Evolutionary conservation across 2,329 filamentous ascomycete genomes (phyloP).

Genomic region (Penicillium aurantiogriseum): DNA sequence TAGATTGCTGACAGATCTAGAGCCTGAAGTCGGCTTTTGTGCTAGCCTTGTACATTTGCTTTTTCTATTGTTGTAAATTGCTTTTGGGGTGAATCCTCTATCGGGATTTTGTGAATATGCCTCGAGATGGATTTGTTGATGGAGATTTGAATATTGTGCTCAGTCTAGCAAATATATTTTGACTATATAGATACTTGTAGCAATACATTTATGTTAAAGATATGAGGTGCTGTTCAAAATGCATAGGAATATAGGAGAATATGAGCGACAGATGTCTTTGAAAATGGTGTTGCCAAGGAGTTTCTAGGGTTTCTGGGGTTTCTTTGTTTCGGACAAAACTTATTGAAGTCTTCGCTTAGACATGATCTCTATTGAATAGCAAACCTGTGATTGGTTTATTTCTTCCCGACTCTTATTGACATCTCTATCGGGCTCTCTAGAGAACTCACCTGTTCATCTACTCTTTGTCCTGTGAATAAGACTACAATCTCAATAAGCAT

Average conservation of each 20-base stretch:
- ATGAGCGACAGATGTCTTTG: background rate
- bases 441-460: background rate
- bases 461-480: constrained; percentile 8
- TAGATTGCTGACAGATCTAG: constrained; percentile 6
- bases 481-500: background rate
- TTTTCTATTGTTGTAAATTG: background rate
- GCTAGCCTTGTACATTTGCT: background rate
- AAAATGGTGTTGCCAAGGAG: background rate
- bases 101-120: background rate
- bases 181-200: background rate
- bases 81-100: background rate
- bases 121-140: background rate
- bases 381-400: background rate
- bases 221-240: background rate
- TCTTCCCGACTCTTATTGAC: background rate
- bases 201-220: background rate
- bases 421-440: background rate
- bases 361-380: background rate
- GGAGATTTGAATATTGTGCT: background rate
- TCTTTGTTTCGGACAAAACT: background rate
- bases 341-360: background rate
- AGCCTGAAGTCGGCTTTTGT: background rate
- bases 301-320: background rate
- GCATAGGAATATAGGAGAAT: background rate
- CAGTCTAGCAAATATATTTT: background rate